Conservation (phyloP, 305 asterid genomes). For the Solanum aculeatissimum region DNA sequence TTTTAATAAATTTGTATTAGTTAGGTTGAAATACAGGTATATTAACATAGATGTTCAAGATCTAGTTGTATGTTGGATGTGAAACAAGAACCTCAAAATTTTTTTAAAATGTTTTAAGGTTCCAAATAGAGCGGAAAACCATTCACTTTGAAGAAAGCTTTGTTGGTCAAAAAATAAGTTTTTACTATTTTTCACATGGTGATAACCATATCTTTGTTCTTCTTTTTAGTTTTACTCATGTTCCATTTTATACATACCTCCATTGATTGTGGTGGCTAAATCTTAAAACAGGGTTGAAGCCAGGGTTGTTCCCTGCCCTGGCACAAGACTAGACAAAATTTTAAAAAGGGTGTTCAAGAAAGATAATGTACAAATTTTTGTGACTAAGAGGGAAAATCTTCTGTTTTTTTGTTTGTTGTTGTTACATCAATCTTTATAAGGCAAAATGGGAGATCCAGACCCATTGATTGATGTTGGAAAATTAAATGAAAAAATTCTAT, state of each 20-base stretch:
- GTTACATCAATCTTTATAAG: neutral
- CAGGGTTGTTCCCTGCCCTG: slow-evolving; percentile 1
- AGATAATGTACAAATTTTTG: neutral
- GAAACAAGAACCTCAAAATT: neutral
- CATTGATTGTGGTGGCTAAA: neutral
- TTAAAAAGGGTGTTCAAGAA: neutral
- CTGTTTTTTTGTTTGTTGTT: neutral
- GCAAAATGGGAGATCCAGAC: neutral
- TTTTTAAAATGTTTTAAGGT: neutral
- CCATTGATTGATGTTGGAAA: slow-evolving; percentile 11
- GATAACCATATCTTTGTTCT: neutral
- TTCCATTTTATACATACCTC: neutral
- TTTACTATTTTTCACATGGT: neutral
- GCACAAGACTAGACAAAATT: neutral
- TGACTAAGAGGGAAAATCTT: neutral
- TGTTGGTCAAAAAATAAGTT: neutral
- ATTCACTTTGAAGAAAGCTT: neutral
- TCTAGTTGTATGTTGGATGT: neutral
- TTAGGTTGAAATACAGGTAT: too few species aligned
- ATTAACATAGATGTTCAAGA: too few species aligned
- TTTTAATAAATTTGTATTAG: too few species aligned
- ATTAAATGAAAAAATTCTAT: slow-evolving; percentile 36
- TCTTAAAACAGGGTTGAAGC: neutral
- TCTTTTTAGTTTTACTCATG: neutral
- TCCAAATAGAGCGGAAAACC: neutral